A percentile compares a stretch with the other conserved stretches of the same genome.
Conservation (phyloP, 2,329 filamentous ascomycete species). For the Graphilbum sp. region DNA sequence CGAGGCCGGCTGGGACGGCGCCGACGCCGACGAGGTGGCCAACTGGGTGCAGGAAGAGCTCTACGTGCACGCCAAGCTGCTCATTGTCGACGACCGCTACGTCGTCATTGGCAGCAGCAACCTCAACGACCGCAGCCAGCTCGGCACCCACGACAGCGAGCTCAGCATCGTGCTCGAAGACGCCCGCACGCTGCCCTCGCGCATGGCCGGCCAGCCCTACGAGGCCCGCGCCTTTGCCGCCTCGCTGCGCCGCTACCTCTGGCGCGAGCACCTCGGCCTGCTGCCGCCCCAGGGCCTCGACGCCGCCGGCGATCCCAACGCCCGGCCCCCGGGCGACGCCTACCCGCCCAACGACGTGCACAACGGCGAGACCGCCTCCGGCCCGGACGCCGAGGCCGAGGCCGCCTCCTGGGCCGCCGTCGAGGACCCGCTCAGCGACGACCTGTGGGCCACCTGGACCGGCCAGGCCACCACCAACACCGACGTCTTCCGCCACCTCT, state of each 20-base stretch:
- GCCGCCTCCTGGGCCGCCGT: constrained; percentile 42
- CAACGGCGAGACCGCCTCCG: constrained; percentile 37
- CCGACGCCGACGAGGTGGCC: constrained; percentile 58
- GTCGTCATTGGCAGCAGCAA: constrained; percentile 81
- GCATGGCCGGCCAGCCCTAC: constrained; percentile 65
- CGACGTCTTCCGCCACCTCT: constrained; percentile 58
- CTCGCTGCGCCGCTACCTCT: constrained; percentile 69
- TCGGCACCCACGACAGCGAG: constrained; percentile 82
- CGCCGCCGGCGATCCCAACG: constrained; percentile 53
- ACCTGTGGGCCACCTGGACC: constrained; percentile 56
- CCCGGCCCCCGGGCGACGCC: constrained; percentile 51
- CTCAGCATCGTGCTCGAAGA: constrained; percentile 84
- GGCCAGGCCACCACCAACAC: constrained; percentile 54
- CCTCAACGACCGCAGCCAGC: constrained; percentile 77
- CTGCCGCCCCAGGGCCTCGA: constrained; percentile 59
- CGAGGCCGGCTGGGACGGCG: constrained; percentile 63
- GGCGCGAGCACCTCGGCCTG: constrained; percentile 81
- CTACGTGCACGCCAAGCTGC: constrained; percentile 84
- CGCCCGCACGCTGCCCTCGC: constrained; percentile 49
- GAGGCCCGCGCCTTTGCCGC: constrained; percentile 61
- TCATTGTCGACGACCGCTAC: constrained; percentile 75
- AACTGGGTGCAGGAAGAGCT: constrained; percentile 94
- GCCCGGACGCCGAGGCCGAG: constrained; percentile 42
- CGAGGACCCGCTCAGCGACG: constrained; percentile 51
- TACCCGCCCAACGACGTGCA: constrained; percentile 45